These are phyloP conservation scores for Tetradesmus lagerheimii DNA, from an alignment of 139 green algal genomes.

Conservation along the genomic window DNA sequence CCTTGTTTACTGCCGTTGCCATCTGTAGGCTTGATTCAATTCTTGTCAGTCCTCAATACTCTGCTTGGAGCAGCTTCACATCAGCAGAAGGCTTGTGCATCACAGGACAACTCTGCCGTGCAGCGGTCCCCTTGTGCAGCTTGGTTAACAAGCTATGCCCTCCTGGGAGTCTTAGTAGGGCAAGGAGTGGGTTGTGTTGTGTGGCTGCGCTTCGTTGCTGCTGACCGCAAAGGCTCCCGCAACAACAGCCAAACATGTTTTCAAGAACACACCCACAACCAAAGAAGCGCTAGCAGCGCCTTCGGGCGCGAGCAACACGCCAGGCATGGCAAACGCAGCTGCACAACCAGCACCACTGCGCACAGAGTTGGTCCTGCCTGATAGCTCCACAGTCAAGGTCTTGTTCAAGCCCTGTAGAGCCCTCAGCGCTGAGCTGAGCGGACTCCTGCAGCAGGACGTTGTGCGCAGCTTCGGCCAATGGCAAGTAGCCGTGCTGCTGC, in stretches of 20 bases:
- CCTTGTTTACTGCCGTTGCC: too few relatives aligned
- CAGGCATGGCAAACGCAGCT: constrained; percentile 10
- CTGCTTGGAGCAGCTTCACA: too few relatives aligned
- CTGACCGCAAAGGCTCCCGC: neutral
- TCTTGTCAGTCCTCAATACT: too few relatives aligned
- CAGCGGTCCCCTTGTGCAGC: neutral
- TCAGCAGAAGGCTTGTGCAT: too few relatives aligned
- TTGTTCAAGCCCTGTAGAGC: constrained; percentile 21
- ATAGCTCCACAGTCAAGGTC: neutral
- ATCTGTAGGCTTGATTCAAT: too few relatives aligned
- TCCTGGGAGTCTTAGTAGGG: neutral
- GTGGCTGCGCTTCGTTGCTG: neutral
- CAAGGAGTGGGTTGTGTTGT: neutral
- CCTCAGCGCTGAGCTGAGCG: neutral
- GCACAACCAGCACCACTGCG: constrained; percentile 12
- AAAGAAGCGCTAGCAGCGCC: neutral
- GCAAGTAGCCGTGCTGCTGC: neutral
- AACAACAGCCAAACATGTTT: neutral
- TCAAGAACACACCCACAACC: neutral
- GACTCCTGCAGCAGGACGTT: neutral
- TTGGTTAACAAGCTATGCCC: neutral
- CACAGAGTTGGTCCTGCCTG: neutral
- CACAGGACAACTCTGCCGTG: neutral
- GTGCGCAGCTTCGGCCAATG: constrained; percentile 17
- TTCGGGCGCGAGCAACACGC: neutral